Evolutionary conservation across 2,329 filamentous ascomycete genomes (phyloP).

Genomic region (Stagonosporopsis cucurbitacearum): DNA sequence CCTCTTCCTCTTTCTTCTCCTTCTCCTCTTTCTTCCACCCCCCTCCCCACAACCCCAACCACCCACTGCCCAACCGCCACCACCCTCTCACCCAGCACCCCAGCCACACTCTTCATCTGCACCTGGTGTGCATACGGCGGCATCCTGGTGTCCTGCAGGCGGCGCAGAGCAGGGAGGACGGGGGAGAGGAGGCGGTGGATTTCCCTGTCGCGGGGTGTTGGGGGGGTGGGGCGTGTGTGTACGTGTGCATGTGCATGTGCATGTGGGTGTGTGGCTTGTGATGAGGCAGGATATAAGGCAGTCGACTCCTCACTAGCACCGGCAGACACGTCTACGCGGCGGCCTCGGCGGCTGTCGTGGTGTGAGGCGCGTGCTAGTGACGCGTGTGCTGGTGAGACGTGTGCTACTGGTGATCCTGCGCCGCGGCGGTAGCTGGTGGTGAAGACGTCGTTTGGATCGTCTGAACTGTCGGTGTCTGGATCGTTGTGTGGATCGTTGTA

Average conservation of each 20-base stretch:
- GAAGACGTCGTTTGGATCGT: not conserved
- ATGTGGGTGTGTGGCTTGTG: no score
- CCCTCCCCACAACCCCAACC: slow-evolving; percentile 3
- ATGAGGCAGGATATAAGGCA: no score
- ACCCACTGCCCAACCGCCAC: slow-evolving; percentile 26
- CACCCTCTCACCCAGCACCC: slow-evolving; percentile 25
- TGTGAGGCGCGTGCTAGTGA: not conserved
- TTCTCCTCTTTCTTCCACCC: not conserved
- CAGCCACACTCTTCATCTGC: slow-evolving; percentile 5
- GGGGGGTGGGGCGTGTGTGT: no score
- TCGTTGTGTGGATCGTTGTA: no score
- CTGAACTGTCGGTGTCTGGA: not conserved
- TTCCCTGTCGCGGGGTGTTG: no score
- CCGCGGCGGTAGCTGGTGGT: not conserved
- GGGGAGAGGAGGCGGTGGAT: not conserved
- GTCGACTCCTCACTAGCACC: no score
- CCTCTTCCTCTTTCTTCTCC: no score
- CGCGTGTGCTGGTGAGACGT: no score
- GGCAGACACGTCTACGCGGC: no score
- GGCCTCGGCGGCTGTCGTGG: no score
- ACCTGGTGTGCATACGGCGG: not conserved
- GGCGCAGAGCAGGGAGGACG: not conserved
- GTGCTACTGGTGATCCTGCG: no score
- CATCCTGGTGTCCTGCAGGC: not conserved
- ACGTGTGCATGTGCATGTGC: no score